Evolutionary conservation across 495 filamentous ascomycete genomes (phyloP), one percentile per base, ranked within the genome.

Genomic region (Xylaria cubensis): DNA sequence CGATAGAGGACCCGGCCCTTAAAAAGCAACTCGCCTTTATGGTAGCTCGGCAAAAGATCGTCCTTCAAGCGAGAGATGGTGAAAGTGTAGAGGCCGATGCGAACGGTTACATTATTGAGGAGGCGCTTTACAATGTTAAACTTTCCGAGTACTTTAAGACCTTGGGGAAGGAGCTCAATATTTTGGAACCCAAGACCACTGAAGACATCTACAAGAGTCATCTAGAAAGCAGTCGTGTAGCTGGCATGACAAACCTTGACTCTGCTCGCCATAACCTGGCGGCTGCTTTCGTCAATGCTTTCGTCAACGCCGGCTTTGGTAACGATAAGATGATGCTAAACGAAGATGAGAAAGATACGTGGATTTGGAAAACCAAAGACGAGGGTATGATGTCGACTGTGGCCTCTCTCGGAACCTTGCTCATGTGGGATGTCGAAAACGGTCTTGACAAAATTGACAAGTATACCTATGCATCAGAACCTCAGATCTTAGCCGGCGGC

Each of bases 191-290:
- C 21, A 97, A 97, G 82, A 95, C 93, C 71, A 94, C 95, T 4
- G 96, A 99, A 82, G 96, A 99, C 78, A 99, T 99, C 75, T 99
- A 99, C 87, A 99, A 99, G 86, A 97, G 94, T 71, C 97, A 99
- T 81, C 87, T 99, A 19, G 96, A 99, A 81, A 98, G 92, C 84
- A 96, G 90, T 71, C 89, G 96, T 61, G 94, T 94, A 59, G 92
- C 94, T 32, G 95, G 95, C 32, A 85, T 97, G 80, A 98, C 94
- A 21, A 97, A 97, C 77, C 89, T 97, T 42, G 96, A 98, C 81
- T 98, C 95, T 17, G 95, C 96, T 48, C 86, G 94, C 73, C 94
- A 98, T 86, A 99, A 98, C 75, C 87, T 99, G 68, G 95, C 96
- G 9, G 95, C 95, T 73, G 94, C 91, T 36, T 98, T 99, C 75